Evolutionary conservation across 148 eudicot species (phyloP), one percentile per base, ranked within the genome.

Genomic region (Diospyros kaki): DNA sequence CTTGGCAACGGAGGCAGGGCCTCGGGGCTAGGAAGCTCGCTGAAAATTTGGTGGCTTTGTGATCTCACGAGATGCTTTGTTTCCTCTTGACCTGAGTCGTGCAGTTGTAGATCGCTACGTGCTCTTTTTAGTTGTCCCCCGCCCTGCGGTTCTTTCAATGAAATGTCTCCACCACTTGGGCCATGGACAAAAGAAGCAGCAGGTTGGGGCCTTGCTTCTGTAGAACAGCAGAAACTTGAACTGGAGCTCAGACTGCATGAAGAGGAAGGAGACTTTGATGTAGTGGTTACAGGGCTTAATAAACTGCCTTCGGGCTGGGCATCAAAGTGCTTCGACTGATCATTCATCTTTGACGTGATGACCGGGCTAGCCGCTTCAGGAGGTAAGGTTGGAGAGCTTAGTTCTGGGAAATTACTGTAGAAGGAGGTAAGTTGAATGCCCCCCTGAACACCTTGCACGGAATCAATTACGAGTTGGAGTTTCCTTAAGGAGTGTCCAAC

Each of bases 361-460:
- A 71, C 56, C 58, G 84, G 68, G 76, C 68, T 78, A 18, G 78
- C 69, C 58, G 48, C 83, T 28, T 28, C 28, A 28, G 28, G 28
- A 11, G 83, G 64, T 65, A 65, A 63, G 58, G 73, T 78, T 51
- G 87, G 80, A 60, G 86, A 81, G 53, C 73, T 87, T 46, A 91
- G 82, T 78, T 88, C 86, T 53, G 96, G 98, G 76, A 93, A 91
- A 72, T 84, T 93, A 63, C 83, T 76, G 46, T 89, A 91, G 81
- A 93, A 93, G 51, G 96, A 88, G 75, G 88, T 79, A 39, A 93
- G 89, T 76, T 89, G 92, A 75, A 91, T 89, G 48, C 94, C 75
- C 60, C 98, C 94, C 79, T 91, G 86, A 42, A 84, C 89, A 71
- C 98, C 98, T 83, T 93, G 89, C 39, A 93, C 98, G 6, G 97